These are phyloP conservation scores for Bretschneidera sinensis DNA, from an alignment of 345 rosid species.

Conservation along the genomic window DNA sequence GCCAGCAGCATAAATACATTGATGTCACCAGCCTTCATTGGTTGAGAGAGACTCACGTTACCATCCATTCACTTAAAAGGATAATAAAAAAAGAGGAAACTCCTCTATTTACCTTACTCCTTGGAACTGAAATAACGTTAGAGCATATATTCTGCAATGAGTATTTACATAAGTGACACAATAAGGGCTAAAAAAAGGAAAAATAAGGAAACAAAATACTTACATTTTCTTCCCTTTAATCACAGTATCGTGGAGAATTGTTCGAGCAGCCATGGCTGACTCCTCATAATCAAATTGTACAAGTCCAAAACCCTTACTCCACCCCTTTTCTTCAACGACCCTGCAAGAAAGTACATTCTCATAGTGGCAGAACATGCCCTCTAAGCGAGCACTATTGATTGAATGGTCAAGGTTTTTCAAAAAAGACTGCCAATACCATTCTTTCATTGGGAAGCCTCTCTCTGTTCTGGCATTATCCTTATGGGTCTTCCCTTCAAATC, in stretches of 20 bases:
- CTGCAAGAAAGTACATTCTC: slow-evolving; percentile 71
- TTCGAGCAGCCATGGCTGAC: slow-evolving; percentile 55
- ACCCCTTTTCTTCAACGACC: slow-evolving; percentile 58
- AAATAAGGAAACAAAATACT: slow-evolving; percentile 16
- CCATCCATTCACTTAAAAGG: not conserved
- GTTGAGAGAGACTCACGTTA: no score
- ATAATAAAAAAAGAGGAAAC: not conserved
- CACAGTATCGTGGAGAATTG: slow-evolving; percentile 45
- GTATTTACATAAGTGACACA: not conserved
- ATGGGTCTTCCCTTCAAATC: slow-evolving; percentile 52
- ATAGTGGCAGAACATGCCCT: slow-evolving; percentile 41
- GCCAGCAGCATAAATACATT: no score
- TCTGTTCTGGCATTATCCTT: slow-evolving; percentile 69
- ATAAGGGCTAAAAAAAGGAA: not conserved
- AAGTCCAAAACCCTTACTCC: slow-evolving; percentile 60
- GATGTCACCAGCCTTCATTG: no score
- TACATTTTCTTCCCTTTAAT: slow-evolving; percentile 59
- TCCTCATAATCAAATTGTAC: slow-evolving; percentile 71
- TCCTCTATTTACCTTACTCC: not conserved
- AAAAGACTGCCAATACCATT: slow-evolving; percentile 59
- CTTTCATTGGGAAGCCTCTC: slow-evolving; percentile 46
- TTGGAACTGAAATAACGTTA: not conserved
- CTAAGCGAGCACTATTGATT: slow-evolving; percentile 37
- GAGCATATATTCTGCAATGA: no score
- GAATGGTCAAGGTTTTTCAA: slow-evolving; percentile 63